Conservation (phyloP, 805 yeast genomes). For the Blastobotrys muscicola region DNA sequence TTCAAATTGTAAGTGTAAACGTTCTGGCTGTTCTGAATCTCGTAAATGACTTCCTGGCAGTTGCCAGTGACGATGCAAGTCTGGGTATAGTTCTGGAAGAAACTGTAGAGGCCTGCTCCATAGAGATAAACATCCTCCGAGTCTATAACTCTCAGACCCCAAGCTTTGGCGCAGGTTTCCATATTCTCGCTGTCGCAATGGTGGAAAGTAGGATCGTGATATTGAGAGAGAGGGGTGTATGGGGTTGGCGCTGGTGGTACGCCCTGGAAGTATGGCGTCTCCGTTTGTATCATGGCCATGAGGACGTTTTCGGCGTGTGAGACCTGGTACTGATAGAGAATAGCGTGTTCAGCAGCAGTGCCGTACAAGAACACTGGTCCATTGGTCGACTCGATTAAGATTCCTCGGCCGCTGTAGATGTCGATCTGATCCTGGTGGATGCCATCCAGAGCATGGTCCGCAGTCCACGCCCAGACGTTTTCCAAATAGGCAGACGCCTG, state of each 20-base stretch:
- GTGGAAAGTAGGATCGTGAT: conserved; percentile 2
- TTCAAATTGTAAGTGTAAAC: too few species aligned
- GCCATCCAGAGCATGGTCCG: conserved; percentile 6
- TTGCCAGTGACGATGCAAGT: too few species aligned
- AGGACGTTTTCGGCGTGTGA: conserved; percentile 4
- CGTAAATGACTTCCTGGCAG: too few species aligned
- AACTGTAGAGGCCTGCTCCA: too few species aligned
- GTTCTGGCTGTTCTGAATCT: too few species aligned
- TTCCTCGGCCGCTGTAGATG: conserved; percentile 7
- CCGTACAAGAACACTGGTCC: conserved; percentile 1
- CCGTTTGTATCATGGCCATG: conserved; percentile 5
- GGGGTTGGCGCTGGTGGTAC: conserved; percentile 5
- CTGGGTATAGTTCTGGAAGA: too few species aligned
- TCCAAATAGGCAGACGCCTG: conserved; percentile 5
- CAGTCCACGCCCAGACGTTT: conserved; percentile 9
- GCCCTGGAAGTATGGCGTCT: conserved; percentile 7
- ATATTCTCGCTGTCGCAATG: too few species aligned
- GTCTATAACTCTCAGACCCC: too few species aligned
- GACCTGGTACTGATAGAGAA: conserved; percentile 5
- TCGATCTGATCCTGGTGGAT: neutral
- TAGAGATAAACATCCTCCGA: too few species aligned
- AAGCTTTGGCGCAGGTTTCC: too few species aligned
- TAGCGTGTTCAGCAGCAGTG: conserved; percentile 6
- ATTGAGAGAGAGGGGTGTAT: conserved; percentile 2
- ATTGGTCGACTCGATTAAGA: conserved; percentile 2